Percentiles rank a stretch among this genome's conserved stretches.
phyloP scores from a whole-genome alignment of 805 yeast genomes.

The Kazachstania psychrophila region DNA sequence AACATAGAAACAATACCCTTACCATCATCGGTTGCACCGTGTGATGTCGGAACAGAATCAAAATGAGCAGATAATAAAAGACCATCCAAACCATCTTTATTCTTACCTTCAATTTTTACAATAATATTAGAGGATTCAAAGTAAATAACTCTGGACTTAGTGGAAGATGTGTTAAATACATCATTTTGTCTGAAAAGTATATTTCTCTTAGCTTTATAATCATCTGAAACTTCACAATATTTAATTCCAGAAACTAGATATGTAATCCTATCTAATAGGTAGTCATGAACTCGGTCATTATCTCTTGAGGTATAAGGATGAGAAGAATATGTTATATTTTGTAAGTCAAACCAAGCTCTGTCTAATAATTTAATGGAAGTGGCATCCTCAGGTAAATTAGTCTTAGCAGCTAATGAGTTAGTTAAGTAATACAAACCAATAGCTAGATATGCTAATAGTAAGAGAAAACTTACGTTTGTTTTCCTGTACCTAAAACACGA shows the following conservation, averaged over 20 bases:
- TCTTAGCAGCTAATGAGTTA: conserved; percentile 13
- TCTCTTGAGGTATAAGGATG: conserved; percentile 77
- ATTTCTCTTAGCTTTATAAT: conserved; percentile 31
- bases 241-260: conserved; percentile 23
- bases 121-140: conserved; percentile 77
- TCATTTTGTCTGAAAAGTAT: conserved; percentile 44
- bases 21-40: conserved; percentile 89
- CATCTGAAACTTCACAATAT: conserved; percentile 32
- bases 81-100: conserved; percentile 46
- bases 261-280: conserved; percentile 39
- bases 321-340: conserved; percentile 50
- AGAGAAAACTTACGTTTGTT: conserved; percentile 53
- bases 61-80: conserved; percentile 75
- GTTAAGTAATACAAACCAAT: conserved; percentile 33
- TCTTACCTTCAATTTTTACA: conserved; percentile 61
- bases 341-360: conserved; percentile 61
- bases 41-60: conserved; percentile 81
- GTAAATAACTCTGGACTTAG: conserved; percentile 46
- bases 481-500: conserved; percentile 62
- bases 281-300: conserved; percentile 69
- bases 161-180: conserved; percentile 36
- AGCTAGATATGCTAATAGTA: conserved; percentile 38
- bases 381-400: conserved; percentile 23
- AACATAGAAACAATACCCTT: conserved; percentile 76
- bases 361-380: conserved; percentile 32